phyloP scores from a whole-genome alignment of 139 green algal genomes.

The Deuterostichococcus epilithicus region DNA sequence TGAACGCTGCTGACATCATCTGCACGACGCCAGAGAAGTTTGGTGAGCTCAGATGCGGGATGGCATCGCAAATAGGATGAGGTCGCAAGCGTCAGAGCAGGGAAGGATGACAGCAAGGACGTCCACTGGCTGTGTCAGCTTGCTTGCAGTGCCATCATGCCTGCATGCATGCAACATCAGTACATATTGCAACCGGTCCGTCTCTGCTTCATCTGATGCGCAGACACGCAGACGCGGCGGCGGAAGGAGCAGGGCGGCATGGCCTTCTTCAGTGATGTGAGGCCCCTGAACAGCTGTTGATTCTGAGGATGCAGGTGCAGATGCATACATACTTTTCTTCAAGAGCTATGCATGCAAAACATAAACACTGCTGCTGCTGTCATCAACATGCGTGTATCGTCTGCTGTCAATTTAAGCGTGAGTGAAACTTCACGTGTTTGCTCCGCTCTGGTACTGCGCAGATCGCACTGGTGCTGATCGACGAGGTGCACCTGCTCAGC shows the following conservation, averaged over 20 bases:
- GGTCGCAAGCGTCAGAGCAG: background rate
- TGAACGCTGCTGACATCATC: conserved; percentile 80
- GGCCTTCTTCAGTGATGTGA: conserved; percentile 61
- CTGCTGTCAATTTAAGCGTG: no score
- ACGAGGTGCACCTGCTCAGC: conserved; percentile 89
- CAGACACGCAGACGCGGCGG: conserved; percentile 59
- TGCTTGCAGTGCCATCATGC: no score
- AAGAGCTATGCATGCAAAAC: background rate
- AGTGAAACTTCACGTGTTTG: no score
- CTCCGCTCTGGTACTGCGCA: conserved; percentile 40
- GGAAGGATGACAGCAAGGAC: background rate
- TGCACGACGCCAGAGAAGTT: conserved; percentile 83
- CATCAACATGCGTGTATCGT: background rate
- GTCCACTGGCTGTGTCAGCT: background rate
- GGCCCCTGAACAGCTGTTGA: background rate
- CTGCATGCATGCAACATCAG: no score
- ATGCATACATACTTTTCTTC: conserved; percentile 7
- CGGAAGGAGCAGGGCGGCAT: conserved; percentile 46
- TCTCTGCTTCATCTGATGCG: background rate
- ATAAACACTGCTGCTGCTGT: background rate
- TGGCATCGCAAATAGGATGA: no score
- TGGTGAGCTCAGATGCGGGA: conserved; percentile 24
- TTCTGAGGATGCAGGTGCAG: no score
- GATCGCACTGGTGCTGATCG: conserved; percentile 81
- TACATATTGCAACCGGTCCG: no score